Percentiles rank a stretch among this genome's conserved stretches.
These are phyloP conservation scores for Salvia hispanica DNA, from an alignment of 257 asterid genomes.

Conservation along the genomic window DNA sequence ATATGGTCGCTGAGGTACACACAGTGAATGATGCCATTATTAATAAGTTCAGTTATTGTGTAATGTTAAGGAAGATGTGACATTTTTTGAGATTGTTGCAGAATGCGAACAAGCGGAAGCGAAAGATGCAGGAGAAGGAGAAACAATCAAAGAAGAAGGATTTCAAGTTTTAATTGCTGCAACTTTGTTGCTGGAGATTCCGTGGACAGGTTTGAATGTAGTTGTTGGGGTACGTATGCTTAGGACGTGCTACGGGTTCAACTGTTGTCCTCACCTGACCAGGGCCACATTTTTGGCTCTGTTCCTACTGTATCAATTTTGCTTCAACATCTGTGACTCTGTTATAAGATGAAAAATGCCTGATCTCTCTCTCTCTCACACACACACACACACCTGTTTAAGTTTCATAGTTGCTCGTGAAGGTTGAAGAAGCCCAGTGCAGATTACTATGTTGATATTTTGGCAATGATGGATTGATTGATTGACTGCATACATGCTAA, in stretches of 20 bases:
- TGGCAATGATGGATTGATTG: background rate
- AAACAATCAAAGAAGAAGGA: conserved; percentile 90
- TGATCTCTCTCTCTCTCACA: background rate
- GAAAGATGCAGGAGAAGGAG: conserved; percentile 93
- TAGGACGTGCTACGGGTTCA: background rate
- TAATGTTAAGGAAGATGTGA: conserved; percentile 2
- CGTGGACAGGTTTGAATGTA: background rate
- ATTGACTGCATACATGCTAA: background rate
- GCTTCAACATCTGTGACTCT: background rate
- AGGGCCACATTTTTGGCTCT: background rate
- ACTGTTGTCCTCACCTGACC: conserved; percentile 3
- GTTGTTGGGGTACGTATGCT: background rate
- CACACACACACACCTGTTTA: too few species aligned
- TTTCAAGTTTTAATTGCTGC: conserved; percentile 61
- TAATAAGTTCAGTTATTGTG: background rate
- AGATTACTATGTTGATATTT: background rate
- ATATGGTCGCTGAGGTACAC: conserved; percentile 95
- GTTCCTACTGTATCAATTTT: conserved; percentile 1
- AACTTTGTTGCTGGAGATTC: conserved; percentile 6
- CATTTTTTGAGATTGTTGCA: conserved; percentile 36
- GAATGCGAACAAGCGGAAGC: conserved; percentile 86
- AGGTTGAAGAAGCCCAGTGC: background rate
- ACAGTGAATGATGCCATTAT: background rate
- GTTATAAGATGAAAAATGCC: conserved; percentile 11
- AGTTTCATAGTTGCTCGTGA: background rate